Evolutionary conservation across 306 rosid species (phyloP).

Genomic region (Cucumis cinereus): DNA sequence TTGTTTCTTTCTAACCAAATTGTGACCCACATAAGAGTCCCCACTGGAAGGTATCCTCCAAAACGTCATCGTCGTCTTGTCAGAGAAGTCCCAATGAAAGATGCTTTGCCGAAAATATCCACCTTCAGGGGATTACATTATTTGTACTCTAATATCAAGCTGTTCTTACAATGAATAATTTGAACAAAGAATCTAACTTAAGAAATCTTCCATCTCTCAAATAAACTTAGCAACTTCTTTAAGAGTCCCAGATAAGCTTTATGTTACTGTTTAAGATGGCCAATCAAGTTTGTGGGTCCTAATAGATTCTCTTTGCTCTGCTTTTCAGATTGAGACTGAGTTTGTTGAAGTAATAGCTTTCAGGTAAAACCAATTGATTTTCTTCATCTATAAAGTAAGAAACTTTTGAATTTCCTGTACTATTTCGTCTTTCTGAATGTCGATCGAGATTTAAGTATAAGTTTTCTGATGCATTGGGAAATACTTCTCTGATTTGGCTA

Average conservation of each 20-base stretch:
- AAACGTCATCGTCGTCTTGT: background rate
- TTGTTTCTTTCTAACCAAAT: background rate
- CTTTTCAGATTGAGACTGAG: conserved; percentile 71
- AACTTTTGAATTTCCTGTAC: too few relatives aligned
- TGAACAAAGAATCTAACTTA: background rate
- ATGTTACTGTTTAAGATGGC: background rate
- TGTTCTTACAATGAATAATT: background rate
- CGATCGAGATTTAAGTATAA: too few relatives aligned
- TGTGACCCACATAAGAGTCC: background rate
- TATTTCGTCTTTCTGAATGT: too few relatives aligned
- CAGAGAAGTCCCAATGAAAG: background rate
- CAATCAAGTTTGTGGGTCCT: background rate
- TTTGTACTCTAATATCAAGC: background rate
- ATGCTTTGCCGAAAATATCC: background rate
- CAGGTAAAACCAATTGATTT: conserved; percentile 39
- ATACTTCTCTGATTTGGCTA: background rate
- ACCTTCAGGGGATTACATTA: background rate
- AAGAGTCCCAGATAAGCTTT: background rate
- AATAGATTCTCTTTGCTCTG: conserved; percentile 8
- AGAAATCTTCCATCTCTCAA: background rate
- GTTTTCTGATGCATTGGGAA: background rate
- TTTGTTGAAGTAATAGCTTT: conserved; percentile 87
- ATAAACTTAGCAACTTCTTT: background rate
- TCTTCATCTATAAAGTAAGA: background rate
- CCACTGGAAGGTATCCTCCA: background rate